phyloP scores from a whole-genome alignment of 208 protist species.

The Porcisia hertigi region DNA sequence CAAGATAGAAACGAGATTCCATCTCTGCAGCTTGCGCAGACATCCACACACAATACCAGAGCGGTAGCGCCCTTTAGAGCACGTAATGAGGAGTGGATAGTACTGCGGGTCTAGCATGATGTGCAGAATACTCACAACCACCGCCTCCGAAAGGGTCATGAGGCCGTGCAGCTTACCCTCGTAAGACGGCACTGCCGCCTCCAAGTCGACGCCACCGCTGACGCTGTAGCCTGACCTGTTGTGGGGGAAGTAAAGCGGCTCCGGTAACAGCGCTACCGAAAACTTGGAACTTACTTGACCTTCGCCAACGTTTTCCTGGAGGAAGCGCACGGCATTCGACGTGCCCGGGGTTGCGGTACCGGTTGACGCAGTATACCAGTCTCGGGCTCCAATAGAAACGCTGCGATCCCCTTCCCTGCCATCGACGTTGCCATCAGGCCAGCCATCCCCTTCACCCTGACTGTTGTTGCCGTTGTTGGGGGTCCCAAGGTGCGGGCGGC shows the following conservation, averaged over 20 bases:
- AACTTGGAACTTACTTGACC: conserved; percentile 22
- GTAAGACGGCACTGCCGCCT: conserved; percentile 17
- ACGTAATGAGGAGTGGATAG: conserved; percentile 97
- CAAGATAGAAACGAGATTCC: conserved; percentile 98
- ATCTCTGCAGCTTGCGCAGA: conserved; percentile 97
- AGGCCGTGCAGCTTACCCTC: conserved; percentile 35
- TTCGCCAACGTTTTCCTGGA: conserved; percentile 37
- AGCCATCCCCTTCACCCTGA: conserved; percentile 4
- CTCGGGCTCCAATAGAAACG: neutral
- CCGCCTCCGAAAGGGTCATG: conserved; percentile 85
- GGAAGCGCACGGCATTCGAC: conserved; percentile 51
- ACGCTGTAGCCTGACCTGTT: neutral
- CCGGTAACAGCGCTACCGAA: conserved; percentile 22
- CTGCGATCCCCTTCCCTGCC: neutral
- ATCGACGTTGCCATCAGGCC: neutral
- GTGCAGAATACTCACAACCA: conserved; percentile 93
- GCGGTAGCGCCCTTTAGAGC: conserved; percentile 95
- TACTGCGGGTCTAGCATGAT: conserved; percentile 93
- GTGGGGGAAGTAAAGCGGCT: conserved; percentile 20
- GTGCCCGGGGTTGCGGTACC: conserved; percentile 9
- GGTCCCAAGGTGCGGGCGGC: neutral
- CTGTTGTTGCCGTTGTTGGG: neutral
- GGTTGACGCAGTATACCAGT: neutral
- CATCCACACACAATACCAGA: conserved; percentile 98
- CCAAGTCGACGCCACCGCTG: conserved; percentile 1